Evolutionary conservation across 352 stramenopile genomes (phyloP), one percentile per base, ranked within the genome.

Genomic region (Globisporangium acanthophoron): DNA sequence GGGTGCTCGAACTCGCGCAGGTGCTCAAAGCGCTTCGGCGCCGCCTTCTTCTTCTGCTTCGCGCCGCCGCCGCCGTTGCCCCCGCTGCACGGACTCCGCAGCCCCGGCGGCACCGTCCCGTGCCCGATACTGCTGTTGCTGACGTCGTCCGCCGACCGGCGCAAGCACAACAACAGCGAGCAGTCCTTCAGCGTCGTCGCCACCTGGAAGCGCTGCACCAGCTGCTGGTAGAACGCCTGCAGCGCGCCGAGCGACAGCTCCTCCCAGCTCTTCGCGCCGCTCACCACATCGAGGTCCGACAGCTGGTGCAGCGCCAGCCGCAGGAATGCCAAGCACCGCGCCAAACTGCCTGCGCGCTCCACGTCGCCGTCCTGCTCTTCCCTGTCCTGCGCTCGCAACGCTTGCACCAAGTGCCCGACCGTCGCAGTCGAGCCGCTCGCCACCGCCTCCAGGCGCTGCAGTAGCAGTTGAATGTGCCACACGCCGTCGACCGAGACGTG

Each of bases 111-210:
- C 33, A 6, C 39, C n/a, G 16, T 11, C 5, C n/a, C 21, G 21
- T 58, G 47, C 6, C 49, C 51, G 31, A 43, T 74, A 31, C 44
- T 62, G 3, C 33, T 37, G 41, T 29, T 37, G 44, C 44, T 33
- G 40, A 62, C 54, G 45, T 82, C 70, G 52, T 66, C 49, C 0
- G 67, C 70, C 6, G 69, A 76, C 1, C 81, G 80, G 0, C 80
- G 78, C 54, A 94, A 61, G 43, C 76, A 90, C 29, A 94, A 52
- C 65, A 94, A 59, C 62, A 92, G 59, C 31, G 85, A 94, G 48
- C 85, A 94, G 69, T 94, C 85, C 52, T 94, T 94, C 46, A 91
- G 73, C 40, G 85, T 94, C 39, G 82, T 92, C 11, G 85, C 85
- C 47, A 94, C 85, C 33, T 89, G 76, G 64, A 94, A 92, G 2